phyloP scores from a whole-genome alignment of 2,329 filamentous ascomycete species.

The Cercospora janseana region DNA sequence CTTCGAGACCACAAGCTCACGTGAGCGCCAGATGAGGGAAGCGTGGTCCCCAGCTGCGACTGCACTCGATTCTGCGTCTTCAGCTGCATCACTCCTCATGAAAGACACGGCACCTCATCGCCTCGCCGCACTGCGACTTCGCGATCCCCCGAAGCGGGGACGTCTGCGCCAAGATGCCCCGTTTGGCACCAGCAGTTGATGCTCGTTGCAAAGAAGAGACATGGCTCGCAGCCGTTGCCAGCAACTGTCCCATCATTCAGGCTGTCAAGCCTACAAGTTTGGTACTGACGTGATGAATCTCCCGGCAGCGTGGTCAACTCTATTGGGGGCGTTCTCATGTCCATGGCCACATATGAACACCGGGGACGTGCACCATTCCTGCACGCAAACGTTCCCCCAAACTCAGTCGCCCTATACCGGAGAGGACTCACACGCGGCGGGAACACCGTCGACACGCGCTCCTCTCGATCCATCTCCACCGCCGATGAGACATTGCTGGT shows the following conservation, averaged over 20 bases:
- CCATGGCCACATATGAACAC: constrained; percentile 9
- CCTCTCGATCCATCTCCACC: background rate
- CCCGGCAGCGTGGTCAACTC: constrained; percentile 4
- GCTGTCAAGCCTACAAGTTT: constrained; percentile 5
- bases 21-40: background rate
- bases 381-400: background rate
- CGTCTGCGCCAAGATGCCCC: too few relatives aligned
- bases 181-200: too few relatives aligned
- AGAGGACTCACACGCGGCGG: background rate
- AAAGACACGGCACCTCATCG: too few relatives aligned
- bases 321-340: constrained; percentile 14
- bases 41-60: background rate
- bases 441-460: background rate
- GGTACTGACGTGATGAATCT: constrained; percentile 8
- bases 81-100: background rate
- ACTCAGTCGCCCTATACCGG: constrained; percentile 1
- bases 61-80: background rate
- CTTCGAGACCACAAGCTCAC: background rate
- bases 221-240: background rate
- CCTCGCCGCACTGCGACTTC: too few relatives aligned
- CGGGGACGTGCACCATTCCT: constrained; percentile 6
- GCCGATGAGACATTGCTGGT: background rate
- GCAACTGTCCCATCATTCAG: too few relatives aligned
- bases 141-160: too few relatives aligned
- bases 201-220: too few relatives aligned